Evolutionary conservation across 352 stramenopile species (phyloP), one percentile per base, ranked within the genome.

Genomic region (Elongisporangium senticosum): DNA sequence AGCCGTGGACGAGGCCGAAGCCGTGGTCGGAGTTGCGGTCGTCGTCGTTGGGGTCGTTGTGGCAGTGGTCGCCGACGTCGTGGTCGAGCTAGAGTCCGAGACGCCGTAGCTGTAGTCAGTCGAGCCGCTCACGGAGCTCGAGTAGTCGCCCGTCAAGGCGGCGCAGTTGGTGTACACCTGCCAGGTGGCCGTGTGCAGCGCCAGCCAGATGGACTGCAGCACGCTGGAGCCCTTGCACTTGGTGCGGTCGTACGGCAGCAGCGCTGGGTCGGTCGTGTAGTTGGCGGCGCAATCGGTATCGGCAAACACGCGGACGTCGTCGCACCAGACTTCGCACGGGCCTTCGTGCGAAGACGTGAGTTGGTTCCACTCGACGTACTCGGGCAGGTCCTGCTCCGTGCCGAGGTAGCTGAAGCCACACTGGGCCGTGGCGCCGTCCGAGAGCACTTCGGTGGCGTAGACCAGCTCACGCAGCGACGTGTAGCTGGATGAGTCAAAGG

Each of bases 101-200:
- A 66, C n/a, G 64, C 60, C 66, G 15, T 58, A 70, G 65, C 65
- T 3, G 59, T 19, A 7, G 20, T 47, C 51, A 47, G 43, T 68
- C 33, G 70, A 62, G n/a, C 63, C 63, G n/a, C 40, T 65, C 2
- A 63, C 52, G n/a, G 61, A 67, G 7, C 62, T 57, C 10, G 63
- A 68, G 63, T 68, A 0, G 13, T n/a, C 56, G 21, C 65, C 61
- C 0, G 39, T 68, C 22, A 75, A 19, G 13, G 60, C 52, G 13
- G 70, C 67, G 33, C 71, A 83, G 60, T 79, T 78, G 3, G 64
- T 81, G 61, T 84, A 84, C 21, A 79, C 55, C 51, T 84, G 74
- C 74, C 74, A 84, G 19, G 69, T 63, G 2, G 63, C 67, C 49
- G 68, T 58, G 64, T 84, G 74, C 37, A 84, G 49, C 3, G 72